Evolutionary conservation across 2,329 filamentous ascomycete species (phyloP), one percentile per base, ranked within the genome.

Genomic region (Sphaerulina populicola): DNA sequence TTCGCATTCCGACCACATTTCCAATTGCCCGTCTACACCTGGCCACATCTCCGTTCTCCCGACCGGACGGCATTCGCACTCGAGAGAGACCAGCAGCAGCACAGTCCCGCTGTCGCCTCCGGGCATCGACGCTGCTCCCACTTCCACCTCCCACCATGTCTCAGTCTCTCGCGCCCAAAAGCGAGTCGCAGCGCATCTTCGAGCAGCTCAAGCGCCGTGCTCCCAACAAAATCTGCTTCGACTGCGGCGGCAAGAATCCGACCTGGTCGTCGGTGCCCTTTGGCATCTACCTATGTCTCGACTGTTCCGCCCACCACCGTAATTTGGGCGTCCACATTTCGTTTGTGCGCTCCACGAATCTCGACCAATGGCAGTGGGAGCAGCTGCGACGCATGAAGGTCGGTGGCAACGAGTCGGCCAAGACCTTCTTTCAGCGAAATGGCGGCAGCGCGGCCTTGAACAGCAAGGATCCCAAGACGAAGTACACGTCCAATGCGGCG

Each of bases 281-380:
- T 59, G 93, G 88, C 66, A 97, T 98, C 69, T 98, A 97, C 70
- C 82, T 98, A 18, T 98, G 93, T 68, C 84, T 98, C 64, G 93
- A 98, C 74, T 98, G 93, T 75, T 96, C 91, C 38, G 86, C 91
- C 51, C 89, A 96, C 71, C 93, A 98, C 72, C 85, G 93, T 63
- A 97, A 97, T 71, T 83, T 98, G 64, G 93, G 93, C 71, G 91
- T 97, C 55, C 93, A 98, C 73, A 96, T 98, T 72, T 96, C 91
- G 62, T 98, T 98, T 76, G 93, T 98, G 65, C 86, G 93, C 65
- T 97, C 91, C 56, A 97, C 91, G 56, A 96, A 96, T 71, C 86
- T 98, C 70, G 93, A 98, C 71, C 89, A 75, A 58, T 98, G 93
- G 93, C 89, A 96, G 86, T 98, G 93, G 93, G 89, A 96, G 61